A percentile compares a stretch with the other conserved stretches of the same genome.
These are phyloP conservation scores for Exsudoporus frostii DNA, from an alignment of 768 basidiomycete species.

Conservation along the genomic window DNA sequence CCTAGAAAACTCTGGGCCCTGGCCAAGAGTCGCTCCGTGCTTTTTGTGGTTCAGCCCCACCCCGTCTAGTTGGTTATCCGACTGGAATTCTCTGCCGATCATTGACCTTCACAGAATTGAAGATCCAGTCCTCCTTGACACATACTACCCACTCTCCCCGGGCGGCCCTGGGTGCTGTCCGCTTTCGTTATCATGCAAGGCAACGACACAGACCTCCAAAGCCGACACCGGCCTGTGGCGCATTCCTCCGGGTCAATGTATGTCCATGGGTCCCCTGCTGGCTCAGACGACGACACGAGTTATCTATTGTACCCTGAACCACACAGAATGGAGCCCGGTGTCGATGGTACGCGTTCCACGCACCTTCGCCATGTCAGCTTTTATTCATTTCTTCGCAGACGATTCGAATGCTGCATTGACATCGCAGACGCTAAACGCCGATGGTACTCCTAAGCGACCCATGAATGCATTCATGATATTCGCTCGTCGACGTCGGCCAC, in stretches of 20 bases:
- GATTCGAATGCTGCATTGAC: conserved; percentile 52
- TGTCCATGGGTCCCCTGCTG: conserved; percentile 51
- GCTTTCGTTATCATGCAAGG: conserved; percentile 27
- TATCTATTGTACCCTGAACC: conserved; percentile 29
- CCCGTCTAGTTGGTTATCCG: conserved; percentile 28
- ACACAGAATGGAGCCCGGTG: conserved; percentile 43
- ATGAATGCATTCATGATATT: conserved; percentile 98
- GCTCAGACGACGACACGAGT: conserved; percentile 52
- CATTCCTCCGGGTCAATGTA: conserved; percentile 32
- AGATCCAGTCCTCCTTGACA: conserved; percentile 6
- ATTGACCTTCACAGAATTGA: conserved; percentile 21
- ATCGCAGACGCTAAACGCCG: conserved; percentile 77
- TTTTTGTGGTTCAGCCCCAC: conserved; percentile 18
- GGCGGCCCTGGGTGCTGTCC: conserved; percentile 4
- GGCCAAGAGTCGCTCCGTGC: conserved; percentile 13
- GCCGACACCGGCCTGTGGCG: conserved; percentile 25
- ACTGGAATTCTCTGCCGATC: conserved; percentile 27
- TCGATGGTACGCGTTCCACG: conserved; percentile 40
- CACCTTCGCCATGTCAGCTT: conserved; percentile 9
- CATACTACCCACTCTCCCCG: not conserved
- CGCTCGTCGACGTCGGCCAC: conserved; percentile 74
- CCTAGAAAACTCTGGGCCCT: conserved; percentile 24
- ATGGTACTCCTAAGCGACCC: conserved; percentile 85
- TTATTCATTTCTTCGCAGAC: conserved; percentile 26
- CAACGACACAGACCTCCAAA: conserved; percentile 20